These are phyloP conservation scores for Pinus albicaulis DNA, from an alignment of 75 land plant genomes.

Conservation along the genomic window DNA sequence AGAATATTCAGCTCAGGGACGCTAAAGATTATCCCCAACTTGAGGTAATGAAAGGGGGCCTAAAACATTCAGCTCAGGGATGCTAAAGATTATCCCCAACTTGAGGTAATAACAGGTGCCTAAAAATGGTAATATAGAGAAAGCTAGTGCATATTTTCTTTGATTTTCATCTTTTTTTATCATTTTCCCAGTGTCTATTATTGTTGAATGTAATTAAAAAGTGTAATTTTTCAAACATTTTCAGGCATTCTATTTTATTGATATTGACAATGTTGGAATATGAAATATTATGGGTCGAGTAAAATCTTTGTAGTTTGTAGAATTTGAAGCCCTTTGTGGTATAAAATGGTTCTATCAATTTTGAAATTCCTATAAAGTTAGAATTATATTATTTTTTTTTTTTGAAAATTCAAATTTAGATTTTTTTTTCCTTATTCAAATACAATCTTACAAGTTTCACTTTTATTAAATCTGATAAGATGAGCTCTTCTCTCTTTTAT, in stretches of 20 bases:
- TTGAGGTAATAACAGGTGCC: background rate
- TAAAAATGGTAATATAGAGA: background rate
- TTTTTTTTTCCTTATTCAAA: too few relatives aligned
- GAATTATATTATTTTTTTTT: background rate
- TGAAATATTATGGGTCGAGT: background rate
- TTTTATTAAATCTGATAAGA: too few relatives aligned
- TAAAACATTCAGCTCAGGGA: too few relatives aligned
- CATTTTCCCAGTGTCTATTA: background rate
- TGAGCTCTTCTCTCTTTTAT: too few relatives aligned
- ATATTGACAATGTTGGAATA: background rate
- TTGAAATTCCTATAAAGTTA: background rate
- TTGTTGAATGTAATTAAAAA: background rate
- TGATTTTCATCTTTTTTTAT: background rate
- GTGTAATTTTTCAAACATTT: background rate
- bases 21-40: constrained; percentile 1
- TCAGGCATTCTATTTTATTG: background rate
- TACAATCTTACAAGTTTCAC: too few relatives aligned
- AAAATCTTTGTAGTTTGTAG: background rate
- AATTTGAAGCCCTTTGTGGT: background rate
- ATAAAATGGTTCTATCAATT: background rate
- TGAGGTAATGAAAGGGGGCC: background rate
- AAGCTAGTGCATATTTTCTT: background rate
- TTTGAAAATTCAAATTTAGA: background rate
- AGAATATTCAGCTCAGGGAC: background rate
- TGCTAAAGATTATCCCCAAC: constrained; percentile 7